Conservation (phyloP, 2,329 filamentous ascomycete species). For the Talaromyces piceae region DNA sequence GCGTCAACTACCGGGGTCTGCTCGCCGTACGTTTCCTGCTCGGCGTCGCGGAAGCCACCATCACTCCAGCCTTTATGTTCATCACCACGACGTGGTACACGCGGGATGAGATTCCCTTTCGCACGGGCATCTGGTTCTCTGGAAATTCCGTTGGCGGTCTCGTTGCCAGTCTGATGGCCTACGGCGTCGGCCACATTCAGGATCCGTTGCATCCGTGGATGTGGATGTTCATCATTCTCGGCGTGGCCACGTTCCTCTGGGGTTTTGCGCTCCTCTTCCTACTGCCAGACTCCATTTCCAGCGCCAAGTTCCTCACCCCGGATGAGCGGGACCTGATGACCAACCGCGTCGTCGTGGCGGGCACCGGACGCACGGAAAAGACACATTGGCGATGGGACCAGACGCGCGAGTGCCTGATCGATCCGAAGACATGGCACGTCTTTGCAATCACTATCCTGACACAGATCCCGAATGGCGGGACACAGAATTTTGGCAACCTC, state of each 20-base stretch:
- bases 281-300: conserved; percentile 40
- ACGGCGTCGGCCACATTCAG: conserved; percentile 53
- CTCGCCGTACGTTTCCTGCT: conserved; percentile 61
- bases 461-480: conserved; percentile 50
- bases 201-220: conserved; percentile 46
- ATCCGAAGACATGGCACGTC: conserved; percentile 55
- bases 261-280: conserved; percentile 22
- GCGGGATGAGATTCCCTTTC: conserved; percentile 42
- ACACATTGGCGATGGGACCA: conserved; percentile 27
- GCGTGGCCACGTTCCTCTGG: conserved; percentile 30
- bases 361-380: conserved; percentile 44
- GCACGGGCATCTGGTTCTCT: conserved; percentile 45
- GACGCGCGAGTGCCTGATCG: conserved; percentile 41
- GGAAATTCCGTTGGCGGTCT: conserved; percentile 50
- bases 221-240: conserved; percentile 53
- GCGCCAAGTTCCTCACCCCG: conserved; percentile 36
- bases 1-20: conserved; percentile 52
- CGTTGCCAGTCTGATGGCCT: conserved; percentile 50
- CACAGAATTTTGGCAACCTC: conserved; percentile 46
- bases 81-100: conserved; percentile 48
- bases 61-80: conserved; percentile 45
- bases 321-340: conserved; percentile 42
- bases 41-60: conserved; percentile 45
- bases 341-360: conserved; percentile 45
- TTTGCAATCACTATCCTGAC: conserved; percentile 48